Percentiles rank a stretch among this genome's conserved stretches.
Conservation (phyloP, 2,329 filamentous ascomycete genomes). For the Cryphonectria naterciae region DNA sequence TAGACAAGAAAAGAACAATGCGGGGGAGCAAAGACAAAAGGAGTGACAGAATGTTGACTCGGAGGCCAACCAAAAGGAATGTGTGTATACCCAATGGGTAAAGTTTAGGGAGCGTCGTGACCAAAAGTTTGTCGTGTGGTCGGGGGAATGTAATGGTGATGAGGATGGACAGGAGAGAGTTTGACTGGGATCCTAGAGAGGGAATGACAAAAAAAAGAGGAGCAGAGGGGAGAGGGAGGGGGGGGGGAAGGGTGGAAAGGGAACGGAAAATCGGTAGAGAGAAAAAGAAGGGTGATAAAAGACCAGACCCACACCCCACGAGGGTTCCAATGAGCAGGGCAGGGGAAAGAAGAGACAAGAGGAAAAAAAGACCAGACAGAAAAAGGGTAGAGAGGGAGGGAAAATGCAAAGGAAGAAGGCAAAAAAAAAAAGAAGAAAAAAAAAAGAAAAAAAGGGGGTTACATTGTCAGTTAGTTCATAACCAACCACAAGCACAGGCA, state of each 20-base stretch:
- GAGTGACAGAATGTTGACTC: neutral
- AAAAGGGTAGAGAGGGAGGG: neutral
- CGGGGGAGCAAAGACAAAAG: neutral
- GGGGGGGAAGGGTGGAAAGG: neutral
- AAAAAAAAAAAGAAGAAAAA: neutral
- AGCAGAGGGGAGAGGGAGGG: neutral
- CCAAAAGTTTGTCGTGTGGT: neutral
- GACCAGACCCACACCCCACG: neutral
- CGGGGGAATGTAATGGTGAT: slow-evolving; percentile 7
- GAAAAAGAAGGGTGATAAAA: slow-evolving; percentile 1
- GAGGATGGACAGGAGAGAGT: slow-evolving; percentile 16
- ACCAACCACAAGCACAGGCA: neutral
- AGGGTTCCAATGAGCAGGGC: neutral
- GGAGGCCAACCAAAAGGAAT: slow-evolving; percentile 5
- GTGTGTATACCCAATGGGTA: slow-evolving; percentile 1
- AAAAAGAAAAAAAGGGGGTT: neutral
- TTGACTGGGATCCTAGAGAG: neutral
- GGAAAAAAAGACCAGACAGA: neutral
- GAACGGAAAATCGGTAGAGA: neutral
- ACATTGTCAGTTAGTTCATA: neutral
- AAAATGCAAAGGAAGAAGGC: neutral
- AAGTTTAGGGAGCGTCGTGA: slow-evolving; percentile 7
- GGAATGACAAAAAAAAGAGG: neutral
- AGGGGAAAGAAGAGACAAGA: neutral
- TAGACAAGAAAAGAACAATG: neutral